Conservation (phyloP, 2,329 filamentous ascomycete species). For the Pseudogymnoascus sp. region DNA sequence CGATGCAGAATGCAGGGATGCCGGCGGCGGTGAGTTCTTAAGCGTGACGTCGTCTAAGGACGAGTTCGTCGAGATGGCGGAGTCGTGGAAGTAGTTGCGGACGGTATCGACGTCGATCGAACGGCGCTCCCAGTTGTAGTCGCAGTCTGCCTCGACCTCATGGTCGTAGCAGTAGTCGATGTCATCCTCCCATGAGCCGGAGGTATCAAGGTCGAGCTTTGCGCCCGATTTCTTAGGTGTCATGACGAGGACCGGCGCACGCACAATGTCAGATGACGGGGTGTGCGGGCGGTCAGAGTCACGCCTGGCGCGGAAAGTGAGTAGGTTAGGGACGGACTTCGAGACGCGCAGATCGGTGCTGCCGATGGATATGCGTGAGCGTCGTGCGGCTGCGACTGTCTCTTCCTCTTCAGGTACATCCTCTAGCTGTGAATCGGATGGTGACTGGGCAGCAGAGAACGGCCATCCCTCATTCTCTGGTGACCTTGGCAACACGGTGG, state of each 20-base stretch:
- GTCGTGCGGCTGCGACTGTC: constrained; percentile 22
- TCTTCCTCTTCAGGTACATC: constrained; percentile 59
- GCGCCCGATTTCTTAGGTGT: not conserved
- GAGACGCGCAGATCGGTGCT: constrained; percentile 23
- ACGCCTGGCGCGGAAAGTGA: not conserved
- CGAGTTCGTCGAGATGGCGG: not conserved
- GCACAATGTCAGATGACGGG: not conserved
- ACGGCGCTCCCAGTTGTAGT: constrained; percentile 55
- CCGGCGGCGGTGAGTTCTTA: not conserved
- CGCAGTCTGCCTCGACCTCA: constrained; percentile 56
- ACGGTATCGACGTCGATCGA: constrained; percentile 38
- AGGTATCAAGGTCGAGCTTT: constrained; percentile 25
- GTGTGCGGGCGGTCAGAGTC: not conserved
- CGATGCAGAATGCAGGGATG: not conserved
- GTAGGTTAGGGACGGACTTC: constrained; percentile 22
- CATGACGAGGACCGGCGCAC: not conserved
- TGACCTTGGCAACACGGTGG: not conserved
- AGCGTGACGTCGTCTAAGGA: not conserved
- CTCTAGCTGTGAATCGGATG: constrained; percentile 34
- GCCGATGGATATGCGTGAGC: constrained; percentile 20
- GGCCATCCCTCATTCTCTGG: constrained; percentile 4
- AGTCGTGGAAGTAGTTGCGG: not conserved
- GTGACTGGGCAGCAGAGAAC: not conserved
- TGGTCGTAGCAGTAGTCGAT: constrained; percentile 66
- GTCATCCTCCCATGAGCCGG: constrained; percentile 54